phyloP scores from a whole-genome alignment of 2,329 filamentous ascomycete species.

The Colletotrichum cordylinicola region DNA sequence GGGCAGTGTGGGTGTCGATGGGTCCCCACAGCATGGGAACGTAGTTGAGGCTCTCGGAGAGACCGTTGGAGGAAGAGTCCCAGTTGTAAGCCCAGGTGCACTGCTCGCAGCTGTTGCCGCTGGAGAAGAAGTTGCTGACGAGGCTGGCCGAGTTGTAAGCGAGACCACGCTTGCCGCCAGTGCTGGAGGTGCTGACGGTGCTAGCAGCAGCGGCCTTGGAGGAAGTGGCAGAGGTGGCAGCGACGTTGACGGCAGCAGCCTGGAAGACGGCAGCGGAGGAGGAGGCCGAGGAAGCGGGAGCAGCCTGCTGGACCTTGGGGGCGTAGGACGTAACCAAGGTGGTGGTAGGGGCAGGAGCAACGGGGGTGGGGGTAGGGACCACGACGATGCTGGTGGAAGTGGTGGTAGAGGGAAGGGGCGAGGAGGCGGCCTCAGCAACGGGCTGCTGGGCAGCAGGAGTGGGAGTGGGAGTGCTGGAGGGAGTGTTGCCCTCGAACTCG shows the following conservation, averaged over 20 bases:
- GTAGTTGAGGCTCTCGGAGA: conserved; percentile 56
- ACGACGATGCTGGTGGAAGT: conserved; percentile 17
- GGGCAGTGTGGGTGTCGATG: conserved; percentile 42
- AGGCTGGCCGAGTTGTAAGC: conserved; percentile 68
- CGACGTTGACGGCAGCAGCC: conserved; percentile 3
- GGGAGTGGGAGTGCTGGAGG: conserved; percentile 6
- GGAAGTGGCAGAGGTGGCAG: conserved; percentile 20
- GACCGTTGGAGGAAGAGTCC: conserved; percentile 52
- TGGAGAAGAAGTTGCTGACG: conserved; percentile 53
- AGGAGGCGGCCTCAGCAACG: neutral
- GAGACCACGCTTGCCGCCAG: conserved; percentile 66
- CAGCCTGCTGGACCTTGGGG: conserved; percentile 8
- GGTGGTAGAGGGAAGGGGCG: conserved; percentile 1
- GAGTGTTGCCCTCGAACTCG: conserved; percentile 35
- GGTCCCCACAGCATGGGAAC: conserved; percentile 73
- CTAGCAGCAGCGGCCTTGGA: conserved; percentile 20
- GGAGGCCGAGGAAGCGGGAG: conserved; percentile 26
- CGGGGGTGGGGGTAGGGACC: neutral
- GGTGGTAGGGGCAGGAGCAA: conserved; percentile 24
- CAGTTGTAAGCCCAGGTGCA: conserved; percentile 75
- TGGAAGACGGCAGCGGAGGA: neutral
- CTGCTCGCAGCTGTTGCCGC: conserved; percentile 37
- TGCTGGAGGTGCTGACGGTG: conserved; percentile 13
- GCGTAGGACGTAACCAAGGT: conserved; percentile 16
- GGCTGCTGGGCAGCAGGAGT: conserved; percentile 2